Base-by-base conservation (phyloP, 306 rosid genomes). In the Lotus japonicus region DNA sequence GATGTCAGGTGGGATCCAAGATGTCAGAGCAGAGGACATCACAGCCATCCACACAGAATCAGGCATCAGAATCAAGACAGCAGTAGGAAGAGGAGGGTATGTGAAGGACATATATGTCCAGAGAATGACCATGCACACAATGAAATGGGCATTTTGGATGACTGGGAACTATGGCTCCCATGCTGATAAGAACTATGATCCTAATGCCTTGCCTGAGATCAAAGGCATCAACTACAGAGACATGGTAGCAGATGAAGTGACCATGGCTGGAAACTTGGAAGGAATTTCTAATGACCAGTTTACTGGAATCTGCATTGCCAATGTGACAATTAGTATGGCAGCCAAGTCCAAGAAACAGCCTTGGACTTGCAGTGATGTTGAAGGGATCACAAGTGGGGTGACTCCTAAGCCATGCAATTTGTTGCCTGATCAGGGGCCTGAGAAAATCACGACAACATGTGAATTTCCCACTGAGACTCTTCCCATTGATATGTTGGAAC, bases 141-240 rank as follows among this genome's bases (percentile, higher is more conserved):
- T 89, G 96, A 89, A 89, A 75, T 89, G 89, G 89, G 96, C 70
- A 4, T 89, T 87, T 70, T 85, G 89, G 94, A 89, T 87, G 76
- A 87, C 94, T 7, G 94, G 96, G 14, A 75, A 83, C 38, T 89
- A 89, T 50, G 91, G 94, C 5, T 89, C 91, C 10, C 94, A 89
- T 67, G 85, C 94, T 26, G 96, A 85, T 75, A 42, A 58, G 2
- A 69, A 78, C 21, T 89, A 83, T 59, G 86, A 89, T 49, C 94
- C 82, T 0, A 80, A 85, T 9, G 96, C 96, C 0, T 73, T 87
- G 42, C 94, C 96, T 7, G 78, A 70, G 72, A 82, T 89, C 36
- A 70, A 53, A 56, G 77, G 77, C 51, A 80, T 87, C 45, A 87
- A 89, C 59, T 85, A 82, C 31, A 85, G 75, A 6, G 94, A 89